These are phyloP conservation scores for Phytopythium sindhum DNA, from an alignment of 352 stramenopile genomes.

Conservation along the genomic window DNA sequence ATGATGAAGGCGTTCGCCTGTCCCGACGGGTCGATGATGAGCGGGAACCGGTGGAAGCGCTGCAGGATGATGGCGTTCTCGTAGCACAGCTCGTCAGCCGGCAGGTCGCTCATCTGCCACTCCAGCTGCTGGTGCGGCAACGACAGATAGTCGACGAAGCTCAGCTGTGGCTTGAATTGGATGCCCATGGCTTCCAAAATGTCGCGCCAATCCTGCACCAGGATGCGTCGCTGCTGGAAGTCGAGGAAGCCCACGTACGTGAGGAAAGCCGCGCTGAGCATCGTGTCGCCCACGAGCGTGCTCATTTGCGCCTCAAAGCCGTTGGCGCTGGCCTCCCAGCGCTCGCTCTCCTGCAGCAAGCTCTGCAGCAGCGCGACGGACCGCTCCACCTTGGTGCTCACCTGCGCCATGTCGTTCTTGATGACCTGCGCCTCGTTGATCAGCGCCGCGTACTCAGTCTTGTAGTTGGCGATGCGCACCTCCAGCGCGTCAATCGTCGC, in stretches of 20 bases:
- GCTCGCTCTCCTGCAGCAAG: constrained; percentile 96
- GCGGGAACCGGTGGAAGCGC: constrained; percentile 95
- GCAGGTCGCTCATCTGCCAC: constrained; percentile 96
- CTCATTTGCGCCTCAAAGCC: constrained; percentile 96
- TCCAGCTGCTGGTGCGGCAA: constrained; percentile 92
- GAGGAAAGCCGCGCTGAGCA: constrained; percentile 96
- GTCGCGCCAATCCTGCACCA: constrained; percentile 95
- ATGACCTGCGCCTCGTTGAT: constrained; percentile 98
- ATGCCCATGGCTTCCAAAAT: constrained; percentile 94
- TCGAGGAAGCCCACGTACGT: constrained; percentile 99
- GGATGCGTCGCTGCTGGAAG: constrained; percentile 93
- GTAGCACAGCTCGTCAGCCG: constrained; percentile 96
- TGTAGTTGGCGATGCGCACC: constrained; percentile 96
- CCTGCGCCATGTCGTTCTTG: constrained; percentile 97
- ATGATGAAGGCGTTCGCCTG: constrained; percentile 98
- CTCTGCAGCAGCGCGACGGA: constrained; percentile 98
- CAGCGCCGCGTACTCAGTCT: constrained; percentile 97
- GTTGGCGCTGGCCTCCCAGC: constrained; percentile 97
- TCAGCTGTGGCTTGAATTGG: constrained; percentile 68
- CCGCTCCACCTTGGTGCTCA: constrained; percentile 97
- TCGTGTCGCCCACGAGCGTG: constrained; percentile 96
- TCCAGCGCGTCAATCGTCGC: constrained; percentile 94
- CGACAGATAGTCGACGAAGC: constrained; percentile 96
- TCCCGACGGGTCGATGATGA: constrained; percentile 98
- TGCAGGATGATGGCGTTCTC: constrained; percentile 99